A percentile compares a stretch with the other conserved stretches of the same genome.
Conservation (phyloP, 345 rosid genomes). For the Pistacia atlantica region DNA sequence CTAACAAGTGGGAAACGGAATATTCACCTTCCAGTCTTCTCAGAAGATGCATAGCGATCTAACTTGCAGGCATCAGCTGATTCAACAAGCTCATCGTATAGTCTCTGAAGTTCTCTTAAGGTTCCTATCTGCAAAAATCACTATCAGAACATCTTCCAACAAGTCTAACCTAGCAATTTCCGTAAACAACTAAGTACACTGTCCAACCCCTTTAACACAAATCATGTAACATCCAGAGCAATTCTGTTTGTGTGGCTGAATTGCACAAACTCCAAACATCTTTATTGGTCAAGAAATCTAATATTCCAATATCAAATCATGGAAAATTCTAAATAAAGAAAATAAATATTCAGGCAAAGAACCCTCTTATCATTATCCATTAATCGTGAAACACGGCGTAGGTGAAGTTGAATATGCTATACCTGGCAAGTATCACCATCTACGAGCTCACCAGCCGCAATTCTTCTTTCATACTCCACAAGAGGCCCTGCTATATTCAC, state of each 20-base stretch:
- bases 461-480: slow-evolving; percentile 85
- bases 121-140: slow-evolving; percentile 62
- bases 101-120: slow-evolving; percentile 85
- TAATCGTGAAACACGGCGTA: neutral
- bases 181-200: neutral
- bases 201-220: neutral
- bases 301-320: neutral
- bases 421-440: slow-evolving; percentile 95
- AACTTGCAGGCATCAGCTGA: slow-evolving; percentile 79
- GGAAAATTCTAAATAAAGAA: neutral
- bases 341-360: neutral
- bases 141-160: slow-evolving; percentile 17
- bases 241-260: neutral
- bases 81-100: slow-evolving; percentile 78
- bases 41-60: slow-evolving; percentile 90
- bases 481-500: slow-evolving; percentile 68
- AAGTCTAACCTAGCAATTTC: slow-evolving; percentile 5
- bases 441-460: slow-evolving; percentile 73
- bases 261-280: neutral
- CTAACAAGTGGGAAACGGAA: slow-evolving; percentile 21
- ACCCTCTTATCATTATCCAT: neutral
- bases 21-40: slow-evolving; percentile 68
- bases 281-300: neutral
- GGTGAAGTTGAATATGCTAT: slow-evolving; percentile 12
- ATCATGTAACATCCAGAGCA: neutral